Evolutionary conservation across 768 basidiomycete genomes (phyloP).

Genomic region (Auriscalpium vulgare): DNA sequence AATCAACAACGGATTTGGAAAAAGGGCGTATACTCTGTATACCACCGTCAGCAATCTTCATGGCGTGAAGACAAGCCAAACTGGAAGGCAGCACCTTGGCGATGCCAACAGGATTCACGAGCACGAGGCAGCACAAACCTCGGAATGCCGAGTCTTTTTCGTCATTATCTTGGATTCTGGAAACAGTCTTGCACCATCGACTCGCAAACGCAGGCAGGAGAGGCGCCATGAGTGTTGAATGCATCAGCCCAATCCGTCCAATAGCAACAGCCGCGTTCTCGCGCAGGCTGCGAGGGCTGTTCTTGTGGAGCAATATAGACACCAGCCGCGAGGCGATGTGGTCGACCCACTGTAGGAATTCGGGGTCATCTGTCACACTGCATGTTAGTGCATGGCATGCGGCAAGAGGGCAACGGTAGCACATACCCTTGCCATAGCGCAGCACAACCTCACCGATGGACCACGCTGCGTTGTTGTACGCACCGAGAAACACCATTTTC

Average conservation of each 20-base stretch:
- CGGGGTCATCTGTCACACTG: constrained; percentile 51
- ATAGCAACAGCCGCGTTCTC: constrained; percentile 99
- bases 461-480: constrained; percentile 99
- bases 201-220: constrained; percentile 86
- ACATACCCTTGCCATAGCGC: constrained; percentile 73
- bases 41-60: background rate
- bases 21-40: constrained; percentile 88
- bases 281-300: constrained; percentile 87
- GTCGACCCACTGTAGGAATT: constrained; percentile 89
- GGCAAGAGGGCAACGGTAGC: no score
- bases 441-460: constrained; percentile 98
- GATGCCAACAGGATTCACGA: constrained; percentile 89
- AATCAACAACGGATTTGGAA: constrained; percentile 96
- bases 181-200: constrained; percentile 93
- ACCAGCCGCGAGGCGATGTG: constrained; percentile 83
- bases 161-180: constrained; percentile 98
- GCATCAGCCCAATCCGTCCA: constrained; percentile 90
- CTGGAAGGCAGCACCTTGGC: constrained; percentile 77
- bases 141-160: constrained; percentile 99
- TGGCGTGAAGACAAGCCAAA: no score
- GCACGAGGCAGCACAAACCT: constrained; percentile 92
- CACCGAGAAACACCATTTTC: constrained; percentile 88
- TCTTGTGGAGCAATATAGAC: constrained; percentile 86
- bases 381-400: no score
- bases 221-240: constrained; percentile 84